A percentile compares a stretch with the other conserved stretches of the same genome.
These are phyloP conservation scores for Gypsophila paniculata DNA, from an alignment of 179 eudicot species.

Conservation along the genomic window DNA sequence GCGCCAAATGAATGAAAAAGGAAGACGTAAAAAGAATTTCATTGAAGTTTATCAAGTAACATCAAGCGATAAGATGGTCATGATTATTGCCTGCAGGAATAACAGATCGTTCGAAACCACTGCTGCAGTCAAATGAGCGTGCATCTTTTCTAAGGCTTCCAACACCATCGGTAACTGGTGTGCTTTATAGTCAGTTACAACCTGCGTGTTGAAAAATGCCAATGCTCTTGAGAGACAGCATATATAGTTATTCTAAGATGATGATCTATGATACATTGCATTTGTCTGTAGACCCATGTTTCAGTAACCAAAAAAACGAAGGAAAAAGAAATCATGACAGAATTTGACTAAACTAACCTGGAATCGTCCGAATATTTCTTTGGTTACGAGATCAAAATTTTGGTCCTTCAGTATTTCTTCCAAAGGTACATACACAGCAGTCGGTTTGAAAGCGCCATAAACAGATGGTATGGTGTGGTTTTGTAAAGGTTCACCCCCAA, in stretches of 20 bases:
- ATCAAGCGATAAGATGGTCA: background rate
- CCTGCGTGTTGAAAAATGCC: conserved; percentile 30
- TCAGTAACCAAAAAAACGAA: background rate
- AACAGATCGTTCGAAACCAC: conserved; percentile 81
- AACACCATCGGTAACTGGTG: conserved; percentile 66
- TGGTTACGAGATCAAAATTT: conserved; percentile 75
- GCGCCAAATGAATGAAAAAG: no score
- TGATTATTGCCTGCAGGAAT: conserved; percentile 64
- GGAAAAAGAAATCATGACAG: background rate
- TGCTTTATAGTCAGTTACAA: conserved; percentile 79
- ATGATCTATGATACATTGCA: background rate
- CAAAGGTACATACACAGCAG: conserved; percentile 84
- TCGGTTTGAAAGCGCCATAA: conserved; percentile 89
- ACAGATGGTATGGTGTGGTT: conserved; percentile 71
- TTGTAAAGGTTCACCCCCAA: conserved; percentile 80
- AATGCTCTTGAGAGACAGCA: background rate
- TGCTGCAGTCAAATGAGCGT: conserved; percentile 98
- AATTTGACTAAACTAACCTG: conserved; percentile 47
- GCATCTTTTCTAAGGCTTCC: conserved; percentile 87
- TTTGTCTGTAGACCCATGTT: background rate
- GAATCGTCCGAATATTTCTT: conserved; percentile 93
- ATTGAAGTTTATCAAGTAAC: background rate
- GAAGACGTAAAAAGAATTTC: no score
- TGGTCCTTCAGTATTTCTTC: conserved; percentile 72
- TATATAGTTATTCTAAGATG: background rate